Evolutionary conservation across 192 early-diverging fungal genomes (phyloP).

Genomic region (Geranomyces variabilis): DNA sequence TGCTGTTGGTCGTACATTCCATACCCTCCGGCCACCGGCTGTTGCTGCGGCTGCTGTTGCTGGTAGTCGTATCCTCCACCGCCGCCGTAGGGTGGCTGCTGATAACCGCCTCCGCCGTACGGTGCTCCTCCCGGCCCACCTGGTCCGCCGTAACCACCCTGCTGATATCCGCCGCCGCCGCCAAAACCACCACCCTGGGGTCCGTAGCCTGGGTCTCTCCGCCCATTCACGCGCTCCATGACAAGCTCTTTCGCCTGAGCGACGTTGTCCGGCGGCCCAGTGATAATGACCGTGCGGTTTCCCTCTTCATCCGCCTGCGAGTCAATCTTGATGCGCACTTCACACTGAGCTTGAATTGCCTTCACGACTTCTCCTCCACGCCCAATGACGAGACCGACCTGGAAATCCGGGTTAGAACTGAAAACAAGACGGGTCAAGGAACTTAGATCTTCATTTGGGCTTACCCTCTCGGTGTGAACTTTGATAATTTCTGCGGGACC

Average conservation of each 20-base stretch:
- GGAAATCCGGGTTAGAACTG: too few species aligned
- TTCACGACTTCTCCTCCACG: slow-evolving; percentile 76
- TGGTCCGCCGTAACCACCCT: slow-evolving; percentile 5
- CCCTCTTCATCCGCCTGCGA: slow-evolving; percentile 41
- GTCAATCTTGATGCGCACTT: slow-evolving; percentile 74
- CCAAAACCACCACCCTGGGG: slow-evolving; percentile 9
- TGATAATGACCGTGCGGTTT: slow-evolving; percentile 46
- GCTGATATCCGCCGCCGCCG: slow-evolving; percentile 12
- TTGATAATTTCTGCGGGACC: slow-evolving; percentile 55
- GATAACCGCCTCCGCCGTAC: not conserved
- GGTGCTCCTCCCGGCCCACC: not conserved
- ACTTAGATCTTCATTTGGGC: not conserved
- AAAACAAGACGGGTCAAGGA: not conserved
- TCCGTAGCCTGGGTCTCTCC: slow-evolving; percentile 11
- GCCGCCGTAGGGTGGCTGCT: not conserved
- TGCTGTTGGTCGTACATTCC: slow-evolving; percentile 27
- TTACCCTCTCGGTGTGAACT: slow-evolving; percentile 59
- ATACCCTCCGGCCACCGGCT: slow-evolving; percentile 19
- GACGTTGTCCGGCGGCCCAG: slow-evolving; percentile 44
- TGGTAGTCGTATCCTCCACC: not conserved
- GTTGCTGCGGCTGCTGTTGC: slow-evolving; percentile 15
- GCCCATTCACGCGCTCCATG: slow-evolving; percentile 28
- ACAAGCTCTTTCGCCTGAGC: slow-evolving; percentile 48
- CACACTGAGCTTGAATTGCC: slow-evolving; percentile 73
- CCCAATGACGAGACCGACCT: slow-evolving; percentile 83